Conservation (phyloP, 2,329 filamentous ascomycete genomes). For the Colletotrichum sp. region DNA sequence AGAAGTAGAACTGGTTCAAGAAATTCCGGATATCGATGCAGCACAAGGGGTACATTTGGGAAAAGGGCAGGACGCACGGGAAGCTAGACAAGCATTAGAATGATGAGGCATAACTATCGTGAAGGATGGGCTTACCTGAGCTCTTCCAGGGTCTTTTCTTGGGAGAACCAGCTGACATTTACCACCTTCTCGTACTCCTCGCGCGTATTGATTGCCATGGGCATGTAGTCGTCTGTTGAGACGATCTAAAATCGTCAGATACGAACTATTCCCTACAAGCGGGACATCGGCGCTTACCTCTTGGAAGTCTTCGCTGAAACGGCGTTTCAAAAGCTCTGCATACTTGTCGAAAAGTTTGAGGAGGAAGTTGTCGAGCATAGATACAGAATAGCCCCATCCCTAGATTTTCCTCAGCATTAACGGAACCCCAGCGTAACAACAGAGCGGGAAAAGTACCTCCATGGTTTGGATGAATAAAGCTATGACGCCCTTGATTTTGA, state of each 20-base stretch:
- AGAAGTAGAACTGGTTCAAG: constrained; percentile 97
- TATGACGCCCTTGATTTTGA: constrained; percentile 95
- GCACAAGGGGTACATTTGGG: constrained; percentile 97
- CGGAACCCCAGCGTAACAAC: neutral
- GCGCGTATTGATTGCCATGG: constrained; percentile 90
- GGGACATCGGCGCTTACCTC: constrained; percentile 60
- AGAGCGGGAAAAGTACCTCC: constrained; percentile 66
- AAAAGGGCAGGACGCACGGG: constrained; percentile 95
- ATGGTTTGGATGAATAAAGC: constrained; percentile 97
- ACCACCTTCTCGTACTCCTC: constrained; percentile 97
- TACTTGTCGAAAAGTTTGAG: constrained; percentile 94
- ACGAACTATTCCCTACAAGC: neutral
- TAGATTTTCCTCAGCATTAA: constrained; percentile 36
- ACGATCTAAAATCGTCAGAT: constrained; percentile 56
- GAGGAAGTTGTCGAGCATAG: constrained; percentile 81
- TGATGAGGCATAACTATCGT: neutral
- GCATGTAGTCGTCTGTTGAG: constrained; percentile 99
- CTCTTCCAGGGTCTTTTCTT: constrained; percentile 77
- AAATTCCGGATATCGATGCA: constrained; percentile 99
- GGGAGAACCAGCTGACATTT: constrained; percentile 94
- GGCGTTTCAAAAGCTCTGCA: constrained; percentile 84
- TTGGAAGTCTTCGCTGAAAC: constrained; percentile 95
- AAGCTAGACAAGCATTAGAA: constrained; percentile 62
- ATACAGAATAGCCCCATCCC: constrained; percentile 90
- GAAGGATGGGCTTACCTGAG: constrained; percentile 60